Evolutionary conservation across 2,329 filamentous ascomycete genomes (phyloP).

Genomic region (Calonectria multiphialidica): DNA sequence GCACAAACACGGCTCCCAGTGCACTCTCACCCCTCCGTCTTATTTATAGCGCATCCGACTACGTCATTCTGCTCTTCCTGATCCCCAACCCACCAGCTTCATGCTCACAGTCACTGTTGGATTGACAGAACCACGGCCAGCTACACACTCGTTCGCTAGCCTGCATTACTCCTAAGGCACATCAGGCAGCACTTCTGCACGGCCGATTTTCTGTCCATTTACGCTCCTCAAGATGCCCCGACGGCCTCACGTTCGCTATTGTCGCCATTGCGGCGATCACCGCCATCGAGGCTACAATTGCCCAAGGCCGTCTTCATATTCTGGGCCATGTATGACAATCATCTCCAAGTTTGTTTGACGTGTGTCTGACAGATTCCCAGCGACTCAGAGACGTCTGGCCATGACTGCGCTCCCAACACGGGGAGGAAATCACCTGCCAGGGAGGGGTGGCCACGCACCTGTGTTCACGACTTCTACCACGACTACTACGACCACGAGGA

Average conservation of each 20-base stretch:
- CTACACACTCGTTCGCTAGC: background rate
- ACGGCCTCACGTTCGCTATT: background rate
- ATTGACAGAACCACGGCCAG: background rate
- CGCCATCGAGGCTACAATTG: background rate
- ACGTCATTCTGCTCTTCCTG: background rate
- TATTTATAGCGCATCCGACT: too few species aligned
- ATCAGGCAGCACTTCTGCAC: background rate
- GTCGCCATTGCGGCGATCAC: background rate
- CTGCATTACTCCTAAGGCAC: background rate
- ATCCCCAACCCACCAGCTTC: background rate
- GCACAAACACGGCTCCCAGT: too few species aligned
- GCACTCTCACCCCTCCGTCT: too few species aligned
- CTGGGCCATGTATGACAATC: background rate
- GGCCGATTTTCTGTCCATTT: background rate
- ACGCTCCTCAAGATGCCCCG: background rate
- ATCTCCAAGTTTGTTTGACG: background rate
- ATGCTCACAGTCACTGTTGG: background rate
- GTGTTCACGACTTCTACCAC: background rate
- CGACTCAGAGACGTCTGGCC: background rate
- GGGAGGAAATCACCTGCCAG: background rate
- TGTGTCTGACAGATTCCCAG: background rate
- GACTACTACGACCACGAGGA: background rate
- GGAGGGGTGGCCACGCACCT: background rate
- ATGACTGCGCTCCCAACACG: background rate
- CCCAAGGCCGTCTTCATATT: background rate